Conservation (phyloP, 2,329 filamentous ascomycete species). For the Periconia macrospinosa region DNA sequence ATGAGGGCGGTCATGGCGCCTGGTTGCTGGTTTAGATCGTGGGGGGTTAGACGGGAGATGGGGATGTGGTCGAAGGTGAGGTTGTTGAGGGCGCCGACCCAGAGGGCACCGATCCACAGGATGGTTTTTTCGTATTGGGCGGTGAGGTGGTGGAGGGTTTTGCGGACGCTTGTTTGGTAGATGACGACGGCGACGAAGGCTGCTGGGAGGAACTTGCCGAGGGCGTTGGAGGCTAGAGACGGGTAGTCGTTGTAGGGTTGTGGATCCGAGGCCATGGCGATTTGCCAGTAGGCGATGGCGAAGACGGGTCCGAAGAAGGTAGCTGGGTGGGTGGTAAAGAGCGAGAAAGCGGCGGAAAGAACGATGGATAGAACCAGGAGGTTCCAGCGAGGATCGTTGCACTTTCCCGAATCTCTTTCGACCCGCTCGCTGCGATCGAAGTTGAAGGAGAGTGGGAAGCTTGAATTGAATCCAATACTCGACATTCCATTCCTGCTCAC, state of each 20-base stretch:
- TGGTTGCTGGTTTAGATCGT: conserved; percentile 41
- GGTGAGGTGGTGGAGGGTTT: conserved; percentile 28
- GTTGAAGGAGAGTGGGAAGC: conserved; percentile 38
- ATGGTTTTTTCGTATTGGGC: conserved; percentile 42
- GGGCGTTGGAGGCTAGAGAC: conserved; percentile 32
- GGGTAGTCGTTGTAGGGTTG: conserved; percentile 32
- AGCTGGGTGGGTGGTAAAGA: conserved; percentile 33
- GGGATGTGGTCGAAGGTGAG: conserved; percentile 40
- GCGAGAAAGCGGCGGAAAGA: conserved; percentile 32
- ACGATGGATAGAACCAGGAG: conserved; percentile 36
- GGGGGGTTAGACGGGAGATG: conserved; percentile 38
- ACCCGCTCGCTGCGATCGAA: conserved; percentile 24
- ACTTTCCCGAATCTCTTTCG: conserved; percentile 19
- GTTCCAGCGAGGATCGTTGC: conserved; percentile 38
- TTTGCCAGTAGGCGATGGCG: conserved; percentile 37
- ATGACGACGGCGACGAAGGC: conserved; percentile 32
- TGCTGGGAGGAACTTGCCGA: conserved; percentile 39
- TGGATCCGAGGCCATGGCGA: conserved; percentile 41
- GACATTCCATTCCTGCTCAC: conserved; percentile 31
- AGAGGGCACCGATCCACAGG: conserved; percentile 39
- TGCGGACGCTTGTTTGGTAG: conserved; percentile 30
- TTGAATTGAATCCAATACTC: conserved; percentile 36
- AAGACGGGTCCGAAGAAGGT: conserved; percentile 36
- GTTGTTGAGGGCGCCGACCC: conserved; percentile 38
- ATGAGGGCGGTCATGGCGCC: conserved; percentile 40